Evolutionary conservation across 2,329 filamentous ascomycete species (phyloP), one percentile per base, ranked within the genome.

Genomic region (Botryotinia narcissicola): DNA sequence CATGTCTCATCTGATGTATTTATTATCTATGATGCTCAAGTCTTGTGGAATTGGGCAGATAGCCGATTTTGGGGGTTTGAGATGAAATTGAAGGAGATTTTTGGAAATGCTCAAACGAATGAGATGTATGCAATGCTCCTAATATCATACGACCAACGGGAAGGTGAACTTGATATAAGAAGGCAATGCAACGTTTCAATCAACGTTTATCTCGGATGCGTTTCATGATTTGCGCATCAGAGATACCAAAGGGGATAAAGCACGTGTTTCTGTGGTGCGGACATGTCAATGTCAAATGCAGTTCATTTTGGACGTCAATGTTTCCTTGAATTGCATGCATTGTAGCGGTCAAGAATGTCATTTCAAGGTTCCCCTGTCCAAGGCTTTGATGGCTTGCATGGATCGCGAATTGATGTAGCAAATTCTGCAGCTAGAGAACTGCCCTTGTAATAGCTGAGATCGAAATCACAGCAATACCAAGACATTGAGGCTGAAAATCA

Each of bases 231-330:
- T 40, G 9, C 35, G 25, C 29, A 54, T 54, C 25, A 54, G 54
- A n/a, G 42, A 48, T 57, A 68, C 48, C 54, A 42, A 25, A 29
- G 37, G 51, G 10, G 18, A 57, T 57, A 32, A 57, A 32, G 51
- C 66, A 69, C 66, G 48, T 69, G 66, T 69, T 68, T 57, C 48
- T 69, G 66, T 20, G 7, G 35, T 69, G 66, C 35, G 51, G 22
- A 69, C 51, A 68, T 69, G 66, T 57, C 66, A 69, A 57, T 57
- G 66, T 69, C 66, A 69, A 57, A 69, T 68, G 46, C 64, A 67
- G 22, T 48, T 48, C 62, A 51, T 66, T 25, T 42, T 42, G 16
- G n/a, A 54, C 6, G n/a, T 57, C 37, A 69, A 44, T 42, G 44
- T 1, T 57, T 44, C 37, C 66, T 42, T 69, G 37, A 44, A 59